A percentile compares a stretch with the other conserved stretches of the same genome.
Conservation (phyloP, 768 basidiomycete genomes). For the Leucogyrophana mollusca region DNA sequence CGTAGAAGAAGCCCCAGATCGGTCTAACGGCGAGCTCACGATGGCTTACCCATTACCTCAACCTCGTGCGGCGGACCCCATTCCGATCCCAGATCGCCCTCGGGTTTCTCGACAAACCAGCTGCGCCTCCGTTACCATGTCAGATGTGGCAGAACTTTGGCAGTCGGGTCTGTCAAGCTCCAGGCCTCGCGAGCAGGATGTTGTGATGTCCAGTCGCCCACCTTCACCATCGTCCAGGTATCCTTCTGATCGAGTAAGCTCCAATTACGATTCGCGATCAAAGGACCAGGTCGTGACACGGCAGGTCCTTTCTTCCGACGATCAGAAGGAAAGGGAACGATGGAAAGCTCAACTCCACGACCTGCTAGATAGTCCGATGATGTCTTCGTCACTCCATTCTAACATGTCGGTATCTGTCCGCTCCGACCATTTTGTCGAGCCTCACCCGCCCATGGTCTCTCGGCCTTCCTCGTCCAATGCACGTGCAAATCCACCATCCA, state of each 20-base stretch:
- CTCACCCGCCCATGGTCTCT: constrained; percentile 20
- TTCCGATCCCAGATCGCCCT: constrained; percentile 28
- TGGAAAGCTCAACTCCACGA: constrained; percentile 40
- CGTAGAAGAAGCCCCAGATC: constrained; percentile 14
- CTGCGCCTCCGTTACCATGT: constrained; percentile 21
- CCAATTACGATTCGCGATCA: constrained; percentile 11
- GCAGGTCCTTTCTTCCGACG: constrained; percentile 23
- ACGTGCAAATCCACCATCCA: constrained; percentile 4
- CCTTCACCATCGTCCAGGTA: constrained; percentile 22
- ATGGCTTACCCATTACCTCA: constrained; percentile 21
- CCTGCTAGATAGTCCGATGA: constrained; percentile 41
- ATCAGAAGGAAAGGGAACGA: constrained; percentile 29
- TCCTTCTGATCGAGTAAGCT: constrained; percentile 20
- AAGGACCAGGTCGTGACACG: constrained; percentile 25
- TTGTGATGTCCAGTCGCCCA: constrained; percentile 27
- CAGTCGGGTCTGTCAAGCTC: constrained; percentile 20
- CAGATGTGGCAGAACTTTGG: constrained; percentile 22
- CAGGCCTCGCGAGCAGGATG: constrained; percentile 26
- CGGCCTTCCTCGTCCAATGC: constrained; percentile 19
- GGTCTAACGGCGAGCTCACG: constrained; percentile 3
- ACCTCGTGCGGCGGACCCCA: constrained; percentile 24
- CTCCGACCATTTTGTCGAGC: constrained; percentile 17
- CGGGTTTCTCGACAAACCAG: constrained; percentile 26
- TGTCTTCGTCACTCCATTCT: constrained; percentile 44
- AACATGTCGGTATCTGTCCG: constrained; percentile 26